Conservation (phyloP, 345 rosid genomes). For the Luvunga scandens region DNA sequence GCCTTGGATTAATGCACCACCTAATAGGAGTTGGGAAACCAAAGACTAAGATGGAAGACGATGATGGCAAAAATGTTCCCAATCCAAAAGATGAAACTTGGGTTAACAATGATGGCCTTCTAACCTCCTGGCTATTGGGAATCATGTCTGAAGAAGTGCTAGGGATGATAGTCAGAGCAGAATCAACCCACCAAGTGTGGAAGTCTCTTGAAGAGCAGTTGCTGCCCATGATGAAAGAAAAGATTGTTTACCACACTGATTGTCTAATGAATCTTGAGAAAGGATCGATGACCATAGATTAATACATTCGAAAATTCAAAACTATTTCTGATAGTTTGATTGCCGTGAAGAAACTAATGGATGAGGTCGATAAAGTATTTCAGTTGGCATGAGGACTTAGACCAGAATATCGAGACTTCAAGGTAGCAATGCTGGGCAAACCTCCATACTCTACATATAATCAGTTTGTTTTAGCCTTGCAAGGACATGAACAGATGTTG, state of each 20-base stretch:
- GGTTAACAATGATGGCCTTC: not conserved
- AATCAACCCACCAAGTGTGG: not conserved
- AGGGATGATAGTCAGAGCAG: not conserved
- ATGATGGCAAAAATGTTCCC: not conserved
- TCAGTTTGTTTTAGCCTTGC: too few species aligned
- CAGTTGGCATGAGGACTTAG: not conserved
- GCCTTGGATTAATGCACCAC: not conserved
- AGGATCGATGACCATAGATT: not conserved
- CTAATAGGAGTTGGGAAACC: not conserved
- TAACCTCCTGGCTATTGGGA: not conserved
- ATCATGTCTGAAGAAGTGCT: not conserved
- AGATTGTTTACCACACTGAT: not conserved
- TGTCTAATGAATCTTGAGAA: not conserved
- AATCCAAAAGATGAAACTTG: not conserved
- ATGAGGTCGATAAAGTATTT: not conserved
- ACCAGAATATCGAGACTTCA: not conserved
- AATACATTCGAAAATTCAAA: constrained; percentile 8
- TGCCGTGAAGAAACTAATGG: not conserved
- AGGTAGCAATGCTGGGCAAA: not conserved
- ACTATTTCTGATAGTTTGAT: not conserved
- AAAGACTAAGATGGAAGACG: not conserved
- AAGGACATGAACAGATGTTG: too few species aligned
- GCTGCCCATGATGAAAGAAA: not conserved
- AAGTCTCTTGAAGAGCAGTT: not conserved
- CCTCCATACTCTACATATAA: not conserved